Base-by-base conservation (phyloP, 116 monocot genomes). In the Iris pallida region DNA sequence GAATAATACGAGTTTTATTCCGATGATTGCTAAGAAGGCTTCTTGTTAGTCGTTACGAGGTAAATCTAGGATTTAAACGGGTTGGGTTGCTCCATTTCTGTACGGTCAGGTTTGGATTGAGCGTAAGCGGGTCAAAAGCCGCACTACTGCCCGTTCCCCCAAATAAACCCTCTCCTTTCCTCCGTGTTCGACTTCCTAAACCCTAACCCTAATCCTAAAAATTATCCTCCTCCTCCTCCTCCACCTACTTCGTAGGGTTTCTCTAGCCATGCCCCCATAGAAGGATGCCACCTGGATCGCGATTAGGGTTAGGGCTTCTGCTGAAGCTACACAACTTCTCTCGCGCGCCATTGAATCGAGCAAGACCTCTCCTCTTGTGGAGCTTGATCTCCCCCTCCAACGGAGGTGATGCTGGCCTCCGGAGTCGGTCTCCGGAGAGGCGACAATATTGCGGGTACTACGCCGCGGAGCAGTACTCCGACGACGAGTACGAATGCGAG, bases 401-500 rank as follows among this genome's bases (percentile, higher is more conserved):
- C 54, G 53, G 60, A 9, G 71, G 78, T 67, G 67, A 63, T 5
- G 2, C 12, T 57, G 11, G 47, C 5, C 4, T 13, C n/a, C 42
- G 20, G 13, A 14, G 14, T 14, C 55, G 46, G 30, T 7, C 20
- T 2, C 41, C 55, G 43, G 44, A 57, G 43, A 17, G 63, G 41
- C 59, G 82, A 42, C 71, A 71, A 15, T 82, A 83, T 52, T 78
- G 84, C 49, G 82, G 30, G 16, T 67, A 42, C 47, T 90, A 81
- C 71, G 85, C 92, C 17, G 85, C 72, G 47, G 97, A 97, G 79
- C 90, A 97, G 92, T 97, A 87, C 69, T 92, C 97, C 5, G 97
- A 97, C 15, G 97, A 97, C 52, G 97, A 97, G 71, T 97, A 97
- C 76, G 97, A 83, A 77, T 89, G 87, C 81, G 97, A 92, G 51